Conservation (phyloP, 805 yeast genomes). For the Dipodascus albidus region DNA sequence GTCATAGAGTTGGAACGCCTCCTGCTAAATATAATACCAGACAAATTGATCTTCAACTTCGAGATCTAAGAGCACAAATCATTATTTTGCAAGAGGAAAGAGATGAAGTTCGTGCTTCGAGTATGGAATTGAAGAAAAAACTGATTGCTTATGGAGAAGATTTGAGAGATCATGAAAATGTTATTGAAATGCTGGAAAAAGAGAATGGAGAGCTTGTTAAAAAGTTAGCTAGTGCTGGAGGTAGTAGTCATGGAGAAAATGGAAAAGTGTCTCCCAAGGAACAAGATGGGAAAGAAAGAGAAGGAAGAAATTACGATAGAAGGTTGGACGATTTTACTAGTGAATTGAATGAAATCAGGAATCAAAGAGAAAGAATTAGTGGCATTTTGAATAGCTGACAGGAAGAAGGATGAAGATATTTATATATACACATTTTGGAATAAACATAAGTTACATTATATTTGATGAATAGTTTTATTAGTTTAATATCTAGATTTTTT, state of each 20-base stretch:
- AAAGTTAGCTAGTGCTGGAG: too few species aligned
- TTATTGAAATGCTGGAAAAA: constrained; percentile 6
- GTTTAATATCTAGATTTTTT: too few species aligned
- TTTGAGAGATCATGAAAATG: constrained; percentile 11
- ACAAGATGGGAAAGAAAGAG: neutral
- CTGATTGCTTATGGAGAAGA: constrained; percentile 18
- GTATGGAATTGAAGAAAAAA: constrained; percentile 23
- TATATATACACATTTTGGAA: neutral
- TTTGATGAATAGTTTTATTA: too few species aligned
- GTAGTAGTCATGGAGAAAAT: too few species aligned
- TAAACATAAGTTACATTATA: too few species aligned
- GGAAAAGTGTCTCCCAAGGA: neutral
- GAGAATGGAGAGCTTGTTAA: neutral
- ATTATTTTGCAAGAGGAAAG: constrained; percentile 74
- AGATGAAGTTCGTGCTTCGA: constrained; percentile 41
- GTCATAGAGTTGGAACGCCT: constrained; percentile 18
- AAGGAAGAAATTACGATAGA: constrained; percentile 1
- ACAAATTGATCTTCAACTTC: constrained; percentile 63
- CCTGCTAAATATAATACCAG: constrained; percentile 26
- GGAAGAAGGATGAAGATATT: too few species aligned
- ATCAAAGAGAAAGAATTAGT: neutral
- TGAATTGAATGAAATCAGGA: constrained; percentile 1
- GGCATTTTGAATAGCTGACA: constrained; percentile 1
- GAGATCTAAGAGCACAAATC: constrained; percentile 77
- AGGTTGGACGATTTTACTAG: neutral